Conservation (phyloP, 1,284 basidiomycete genomes). For the Chalciporus piperatoides region DNA sequence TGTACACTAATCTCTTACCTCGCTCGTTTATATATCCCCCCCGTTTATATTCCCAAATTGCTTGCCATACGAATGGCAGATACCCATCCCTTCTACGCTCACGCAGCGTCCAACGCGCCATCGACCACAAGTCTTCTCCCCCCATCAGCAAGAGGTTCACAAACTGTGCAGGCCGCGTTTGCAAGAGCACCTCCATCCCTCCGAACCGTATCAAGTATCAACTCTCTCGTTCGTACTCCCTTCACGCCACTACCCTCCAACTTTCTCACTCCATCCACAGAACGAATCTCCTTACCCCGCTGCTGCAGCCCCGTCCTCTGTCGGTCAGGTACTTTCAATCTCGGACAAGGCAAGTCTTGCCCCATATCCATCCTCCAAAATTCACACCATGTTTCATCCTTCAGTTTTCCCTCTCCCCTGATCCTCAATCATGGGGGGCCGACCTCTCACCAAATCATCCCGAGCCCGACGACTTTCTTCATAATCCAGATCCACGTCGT, state of each 20-base stretch:
- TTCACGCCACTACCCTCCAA: not conserved
- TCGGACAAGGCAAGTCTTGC: slow-evolving; percentile 43
- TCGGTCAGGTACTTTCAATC: slow-evolving; percentile 34
- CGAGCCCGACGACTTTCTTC: slow-evolving; percentile 70
- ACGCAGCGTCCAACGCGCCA: slow-evolving; percentile 37
- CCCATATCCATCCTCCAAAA: not conserved
- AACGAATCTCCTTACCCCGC: slow-evolving; percentile 44
- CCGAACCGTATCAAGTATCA: slow-evolving; percentile 37
- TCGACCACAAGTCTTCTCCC: slow-evolving; percentile 55
- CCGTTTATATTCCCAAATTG: not conserved
- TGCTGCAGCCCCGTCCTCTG: slow-evolving; percentile 24
- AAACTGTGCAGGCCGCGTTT: slow-evolving; percentile 45
- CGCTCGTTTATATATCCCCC: slow-evolving; percentile 22
- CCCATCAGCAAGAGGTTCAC: slow-evolving; percentile 30
- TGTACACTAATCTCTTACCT: slow-evolving; percentile 1
- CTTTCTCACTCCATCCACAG: slow-evolving; percentile 28
- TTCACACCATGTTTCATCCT: slow-evolving; percentile 3
- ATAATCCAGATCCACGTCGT: slow-evolving; percentile 71
- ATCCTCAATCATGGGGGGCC: slow-evolving; percentile 66
- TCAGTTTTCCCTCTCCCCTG: slow-evolving; percentile 70
- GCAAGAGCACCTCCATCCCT: slow-evolving; percentile 40
- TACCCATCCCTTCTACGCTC: slow-evolving; percentile 32
- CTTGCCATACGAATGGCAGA: slow-evolving; percentile 25
- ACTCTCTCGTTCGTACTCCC: slow-evolving; percentile 39
- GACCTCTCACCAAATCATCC: slow-evolving; percentile 53